These are phyloP conservation scores for Alnus glutinosa DNA, from an alignment of 306 rosid genomes.

Conservation along the genomic window DNA sequence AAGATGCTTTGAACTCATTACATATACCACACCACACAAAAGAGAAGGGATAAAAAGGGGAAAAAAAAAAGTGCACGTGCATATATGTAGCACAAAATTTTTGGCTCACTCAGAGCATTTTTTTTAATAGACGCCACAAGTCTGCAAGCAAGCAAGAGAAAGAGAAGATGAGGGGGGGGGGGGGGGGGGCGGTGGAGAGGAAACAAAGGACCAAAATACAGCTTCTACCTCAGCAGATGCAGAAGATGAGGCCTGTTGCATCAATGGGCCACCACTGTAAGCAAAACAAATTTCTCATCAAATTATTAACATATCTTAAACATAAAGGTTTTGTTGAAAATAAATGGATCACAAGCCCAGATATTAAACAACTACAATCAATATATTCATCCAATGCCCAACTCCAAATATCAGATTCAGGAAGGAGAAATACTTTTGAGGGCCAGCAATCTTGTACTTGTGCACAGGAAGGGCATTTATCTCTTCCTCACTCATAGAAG, in stretches of 20 bases:
- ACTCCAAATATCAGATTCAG: not conserved
- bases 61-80: not conserved
- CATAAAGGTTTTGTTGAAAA: not conserved
- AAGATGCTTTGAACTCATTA: not conserved
- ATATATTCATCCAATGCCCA: not conserved
- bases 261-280: slow-evolving; percentile 47
- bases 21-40: not conserved
- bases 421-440: slow-evolving; percentile 53
- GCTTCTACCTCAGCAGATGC: slow-evolving; percentile 63
- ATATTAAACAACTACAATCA: not conserved
- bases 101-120: too few relatives aligned
- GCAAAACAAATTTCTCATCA: slow-evolving; percentile 36
- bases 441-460: slow-evolving; percentile 69
- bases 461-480: slow-evolving; percentile 89
- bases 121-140: not conserved
- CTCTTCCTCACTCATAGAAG: slow-evolving; percentile 88
- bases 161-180: not conserved
- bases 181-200: too few relatives aligned
- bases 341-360: slow-evolving; percentile 11
- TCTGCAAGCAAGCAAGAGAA: not conserved
- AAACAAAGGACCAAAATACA: not conserved
- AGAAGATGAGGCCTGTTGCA: slow-evolving; percentile 70
- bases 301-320: slow-evolving; percentile 10
- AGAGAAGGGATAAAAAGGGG: not conserved
- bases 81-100: not conserved